Base-by-base conservation (phyloP, 1,284 basidiomycete genomes). In the Trichosporon asahii region DNA sequence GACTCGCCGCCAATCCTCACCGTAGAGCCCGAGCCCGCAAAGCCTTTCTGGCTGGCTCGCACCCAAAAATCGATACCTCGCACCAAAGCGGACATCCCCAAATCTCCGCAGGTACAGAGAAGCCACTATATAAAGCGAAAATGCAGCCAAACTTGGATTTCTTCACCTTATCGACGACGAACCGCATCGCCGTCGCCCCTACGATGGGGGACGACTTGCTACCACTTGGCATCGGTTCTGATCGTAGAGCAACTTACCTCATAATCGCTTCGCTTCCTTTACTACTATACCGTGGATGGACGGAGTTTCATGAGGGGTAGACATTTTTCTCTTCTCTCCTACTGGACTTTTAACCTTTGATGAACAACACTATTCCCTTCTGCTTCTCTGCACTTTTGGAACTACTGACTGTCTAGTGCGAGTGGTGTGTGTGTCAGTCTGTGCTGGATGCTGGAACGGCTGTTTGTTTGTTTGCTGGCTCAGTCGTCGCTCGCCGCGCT, bases 261-360 rank as follows among this genome's bases (percentile, higher is more conserved):
- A 68, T 73, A 73, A 73, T 73, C 72, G 72, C 72, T 68, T 64
- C 53, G 55, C 63, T 27, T 60, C 66, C 61, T 55, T 35, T 66
- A 64, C 33, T 64, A 60, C 60, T 63, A 21, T 5, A 33, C 37
- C 55, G 69, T 66, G 67, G 57, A 61, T 61, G 57, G 18, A 65
- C 25, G 65, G 69, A 68, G 72, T 73, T 73, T 73, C 72, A 73
- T 73, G 69, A 65, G 66, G 72, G 72, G 72, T 69, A 63, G 66
- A 73, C 72, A 73, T 72, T 67, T 33, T 33, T 33, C 11, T 9
- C 11, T 9, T 66, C 27, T 68, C 33, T n/a, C 25, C 12, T 46
- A 31, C 37, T 67, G 3, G 29, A 64, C 29, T 33, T 12, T 37
- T 37, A 5, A 7, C 25, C 8, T 37, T 21, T 6, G n/a, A 61